A percentile compares a stretch with the other conserved stretches of the same genome.
Evolutionary conservation across 495 filamentous ascomycete species (phyloP).

Genomic region (Viridothelium virens): DNA sequence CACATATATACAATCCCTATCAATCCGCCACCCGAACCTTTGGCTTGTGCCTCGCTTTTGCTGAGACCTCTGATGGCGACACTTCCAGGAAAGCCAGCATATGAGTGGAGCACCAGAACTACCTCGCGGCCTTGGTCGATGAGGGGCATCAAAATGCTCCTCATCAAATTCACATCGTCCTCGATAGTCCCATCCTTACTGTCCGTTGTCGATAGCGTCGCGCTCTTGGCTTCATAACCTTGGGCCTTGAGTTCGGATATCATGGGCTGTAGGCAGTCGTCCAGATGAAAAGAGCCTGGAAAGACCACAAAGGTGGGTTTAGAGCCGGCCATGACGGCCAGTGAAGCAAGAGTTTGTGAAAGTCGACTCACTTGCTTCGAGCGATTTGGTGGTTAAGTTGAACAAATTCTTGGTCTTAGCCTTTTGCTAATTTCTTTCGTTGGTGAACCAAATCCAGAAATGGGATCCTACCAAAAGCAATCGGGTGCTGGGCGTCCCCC

Average conservation of each 20-base stretch:
- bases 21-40: slow-evolving; percentile 2
- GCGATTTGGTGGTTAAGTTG: background rate
- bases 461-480: background rate
- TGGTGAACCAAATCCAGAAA: background rate
- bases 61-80: slow-evolving; percentile 5
- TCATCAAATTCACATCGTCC: slow-evolving; percentile 10
- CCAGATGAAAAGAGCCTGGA: slow-evolving; percentile 1
- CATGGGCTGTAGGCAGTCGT: slow-evolving; percentile 9
- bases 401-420: background rate
- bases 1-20: slow-evolving; percentile 7
- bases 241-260: slow-evolving; percentile 4
- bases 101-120: slow-evolving; percentile 11
- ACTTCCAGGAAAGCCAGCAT: slow-evolving; percentile 8
- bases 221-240: background rate
- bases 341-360: background rate
- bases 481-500: background rate
- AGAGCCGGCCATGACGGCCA: slow-evolving; percentile 2
- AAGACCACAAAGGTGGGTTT: slow-evolving; percentile 12
- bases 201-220: slow-evolving; percentile 5
- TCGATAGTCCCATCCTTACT: slow-evolving; percentile 1
- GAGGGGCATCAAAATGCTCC: slow-evolving; percentile 5
- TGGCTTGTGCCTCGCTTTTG: slow-evolving; percentile 7
- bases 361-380: background rate
- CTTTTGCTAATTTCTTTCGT: background rate
- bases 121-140: slow-evolving; percentile 1